Percentiles rank a stretch among this genome's conserved stretches.
These are phyloP conservation scores for Phytopythium mirpurense DNA, from an alignment of 352 stramenopile species.

Conservation along the genomic window DNA sequence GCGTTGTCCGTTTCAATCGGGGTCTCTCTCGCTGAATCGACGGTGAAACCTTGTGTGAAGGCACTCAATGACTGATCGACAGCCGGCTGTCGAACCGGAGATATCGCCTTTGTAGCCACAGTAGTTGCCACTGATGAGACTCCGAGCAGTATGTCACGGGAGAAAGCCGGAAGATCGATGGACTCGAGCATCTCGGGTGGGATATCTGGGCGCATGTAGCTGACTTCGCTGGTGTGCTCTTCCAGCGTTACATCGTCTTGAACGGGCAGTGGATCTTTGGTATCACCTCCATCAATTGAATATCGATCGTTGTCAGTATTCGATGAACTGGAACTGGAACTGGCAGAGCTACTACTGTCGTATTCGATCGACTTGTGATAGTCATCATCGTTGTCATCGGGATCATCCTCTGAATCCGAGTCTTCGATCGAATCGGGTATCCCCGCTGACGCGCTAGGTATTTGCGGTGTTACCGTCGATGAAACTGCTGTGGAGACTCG, in stretches of 20 bases:
- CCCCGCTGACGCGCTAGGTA: not conserved
- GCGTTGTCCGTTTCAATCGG: not conserved
- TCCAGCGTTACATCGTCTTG: not conserved
- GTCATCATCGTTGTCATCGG: not conserved
- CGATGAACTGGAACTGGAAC: not conserved
- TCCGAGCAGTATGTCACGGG: not conserved
- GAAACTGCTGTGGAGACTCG: not conserved
- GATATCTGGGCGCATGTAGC: constrained; percentile 15
- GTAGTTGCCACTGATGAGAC: not conserved
- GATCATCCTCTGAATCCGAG: not conserved
- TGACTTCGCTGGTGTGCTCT: not conserved
- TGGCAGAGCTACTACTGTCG: not conserved
- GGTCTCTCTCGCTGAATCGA: not conserved
- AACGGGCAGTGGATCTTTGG: not conserved
- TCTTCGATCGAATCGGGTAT: not conserved
- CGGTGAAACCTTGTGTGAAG: constrained; percentile 36
- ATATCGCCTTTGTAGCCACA: not conserved
- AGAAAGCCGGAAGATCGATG: constrained; percentile 18
- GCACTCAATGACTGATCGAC: constrained; percentile 29
- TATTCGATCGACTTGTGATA: constrained; percentile 4
- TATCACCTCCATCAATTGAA: not conserved
- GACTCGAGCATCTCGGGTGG: constrained; percentile 46
- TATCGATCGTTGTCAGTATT: not conserved
- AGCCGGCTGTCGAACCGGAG: not conserved
- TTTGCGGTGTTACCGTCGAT: not conserved